Evolutionary conservation across 306 rosid species (phyloP), one percentile per base, ranked within the genome.

Genomic region (Astragalus glycyphyllos): DNA sequence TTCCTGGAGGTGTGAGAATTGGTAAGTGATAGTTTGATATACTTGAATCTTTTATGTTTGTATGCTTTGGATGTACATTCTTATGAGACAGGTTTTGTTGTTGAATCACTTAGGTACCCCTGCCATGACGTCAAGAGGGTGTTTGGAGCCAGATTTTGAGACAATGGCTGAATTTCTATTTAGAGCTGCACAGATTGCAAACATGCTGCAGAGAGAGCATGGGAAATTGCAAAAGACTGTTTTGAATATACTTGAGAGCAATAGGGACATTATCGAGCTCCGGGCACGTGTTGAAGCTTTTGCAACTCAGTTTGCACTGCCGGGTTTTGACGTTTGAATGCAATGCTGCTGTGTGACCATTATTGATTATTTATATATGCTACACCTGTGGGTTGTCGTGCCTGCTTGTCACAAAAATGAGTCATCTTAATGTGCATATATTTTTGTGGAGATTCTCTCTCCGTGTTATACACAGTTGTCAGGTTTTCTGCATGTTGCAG

Each of bases 81-180:
- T 75, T 38, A 13, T 55, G 59, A 11, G 71, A 14, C 40, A 2
- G 15, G 7, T 62, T 73, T 60, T 62, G 35, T 11, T 81, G 65
- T 14, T 79, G 54, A 61, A 72, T 63, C 65, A 48, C 13, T 67
- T 58, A 93, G 98, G 98, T 81, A 88, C 98, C 50, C 96, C 98
- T 55, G 98, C 98, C 50, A 94, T 94, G 97, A 94, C 97, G 31
- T 81, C 97, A 64, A 90, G 98, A 80, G 98, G 98, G 13, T 93
- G 98, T 64, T 61, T 93, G 77, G 98, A 94, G 88, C 54, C 84
- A 13, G 98, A 94, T 80, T 94, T 90, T 75, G 98, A 90, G 80
- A 83, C 88, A 15, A 87, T 94, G 76, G 94, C 92, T 11, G 97
- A 90, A 26, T 89, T 84, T 79, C 97, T 94, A 41, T 65, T 61